Conservation (phyloP, 192 early-diverging fungal genomes). For the Phycomyces blakesleeanus region DNA sequence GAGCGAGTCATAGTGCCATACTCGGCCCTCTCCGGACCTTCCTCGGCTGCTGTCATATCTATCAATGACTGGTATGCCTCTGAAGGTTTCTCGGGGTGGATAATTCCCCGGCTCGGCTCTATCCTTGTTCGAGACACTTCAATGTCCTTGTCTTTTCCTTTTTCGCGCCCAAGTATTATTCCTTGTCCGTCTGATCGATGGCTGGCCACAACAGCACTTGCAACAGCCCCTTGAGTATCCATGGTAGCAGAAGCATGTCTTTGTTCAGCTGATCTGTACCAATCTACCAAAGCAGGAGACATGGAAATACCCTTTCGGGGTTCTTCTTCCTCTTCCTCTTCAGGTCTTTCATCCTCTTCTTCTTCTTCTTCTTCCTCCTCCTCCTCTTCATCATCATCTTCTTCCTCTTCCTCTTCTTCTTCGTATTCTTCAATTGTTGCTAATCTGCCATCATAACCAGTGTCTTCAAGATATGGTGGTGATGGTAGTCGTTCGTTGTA, state of each 20-base stretch:
- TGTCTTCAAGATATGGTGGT: background rate
- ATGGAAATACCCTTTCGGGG: conserved; percentile 1
- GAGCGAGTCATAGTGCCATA: background rate
- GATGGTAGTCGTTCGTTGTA: background rate
- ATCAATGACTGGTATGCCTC: conserved; percentile 11
- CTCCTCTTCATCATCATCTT: background rate
- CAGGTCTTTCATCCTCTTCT: background rate
- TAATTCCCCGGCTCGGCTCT: background rate
- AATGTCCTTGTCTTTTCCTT: background rate
- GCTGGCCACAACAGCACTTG: background rate
- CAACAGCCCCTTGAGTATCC: background rate
- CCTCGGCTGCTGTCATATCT: conserved; percentile 2
- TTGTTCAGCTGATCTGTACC: conserved; percentile 11
- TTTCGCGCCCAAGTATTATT: background rate
- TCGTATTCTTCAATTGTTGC: conserved; percentile 4
- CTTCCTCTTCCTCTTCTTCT: background rate
- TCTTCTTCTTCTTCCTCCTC: background rate
- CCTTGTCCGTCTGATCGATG: background rate
- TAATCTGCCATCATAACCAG: conserved; percentile 6
- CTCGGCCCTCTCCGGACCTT: background rate
- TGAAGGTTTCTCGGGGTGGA: background rate
- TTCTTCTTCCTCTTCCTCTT: background rate
- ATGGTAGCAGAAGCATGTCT: background rate
- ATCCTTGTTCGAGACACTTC: background rate
- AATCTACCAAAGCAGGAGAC: conserved; percentile 3